Base-by-base conservation (phyloP, 164 flowering plant species). In the Amborella trichopoda region DNA sequence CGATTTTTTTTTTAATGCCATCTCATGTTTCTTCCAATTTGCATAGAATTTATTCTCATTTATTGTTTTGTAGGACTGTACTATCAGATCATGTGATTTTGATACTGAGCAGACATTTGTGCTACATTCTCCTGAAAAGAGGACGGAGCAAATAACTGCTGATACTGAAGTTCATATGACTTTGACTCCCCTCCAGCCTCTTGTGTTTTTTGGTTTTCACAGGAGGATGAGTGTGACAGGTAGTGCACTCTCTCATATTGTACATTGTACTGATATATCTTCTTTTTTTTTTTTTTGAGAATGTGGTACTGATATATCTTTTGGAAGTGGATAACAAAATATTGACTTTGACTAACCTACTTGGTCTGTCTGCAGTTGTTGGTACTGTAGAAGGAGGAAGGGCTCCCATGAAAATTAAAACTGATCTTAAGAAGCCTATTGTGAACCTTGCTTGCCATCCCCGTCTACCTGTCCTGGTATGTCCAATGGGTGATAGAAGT, bases 361-460 rank as follows among this genome's bases (percentile, higher is more conserved):
- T 53, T 68, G 26, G 30, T 12, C 22, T 73, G 58, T 42, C 6
- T 73, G 67, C 49, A 93, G 99, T 88, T 66, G 99, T 93, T 68
- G 99, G 99, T 55, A 93, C 99, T 27, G 68, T 83, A 61, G 99
- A 87, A 69, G 96, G 99, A 17, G 99, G 96, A 34, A 76, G 80
- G 55, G 78, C 82, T 13, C 99, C 99, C 3, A 93, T 95, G 28
- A 93, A 93, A 61, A 93, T 93, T 55, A 93, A 93, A 76, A 76
- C 99, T 23, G 99, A 93, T 66, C 60, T 93, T 60, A 93, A 93
- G 68, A 93, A 88, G 58, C 96, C 99, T 17, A 59, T 93, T 52
- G 90, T 93, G 32, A 93, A 93, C 62, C 90, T 93, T 65, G 94
- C 95, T 54, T 93, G 99, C 61, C 99, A 93, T 72, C 95, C 99